Conservation (phyloP, 179 eudicot genomes). For the Beta corolliflora region DNA sequence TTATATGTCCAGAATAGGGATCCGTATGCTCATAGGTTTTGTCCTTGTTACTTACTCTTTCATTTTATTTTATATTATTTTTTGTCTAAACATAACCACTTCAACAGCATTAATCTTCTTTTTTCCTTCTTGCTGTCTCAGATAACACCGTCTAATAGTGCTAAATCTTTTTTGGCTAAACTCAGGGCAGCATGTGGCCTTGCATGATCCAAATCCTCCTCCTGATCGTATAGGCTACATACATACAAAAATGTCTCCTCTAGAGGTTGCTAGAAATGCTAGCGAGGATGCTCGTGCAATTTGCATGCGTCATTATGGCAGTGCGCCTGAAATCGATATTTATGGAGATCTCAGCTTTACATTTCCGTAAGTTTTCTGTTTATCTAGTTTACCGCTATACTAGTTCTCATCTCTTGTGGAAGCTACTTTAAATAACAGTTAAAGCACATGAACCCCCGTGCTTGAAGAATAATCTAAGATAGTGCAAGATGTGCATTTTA, state of each 20-base stretch:
- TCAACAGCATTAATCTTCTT: not conserved
- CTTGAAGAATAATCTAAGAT: not conserved
- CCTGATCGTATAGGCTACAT: constrained; percentile 82
- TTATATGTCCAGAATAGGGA: constrained; percentile 95
- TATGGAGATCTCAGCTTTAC: constrained; percentile 87
- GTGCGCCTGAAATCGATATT: constrained; percentile 77
- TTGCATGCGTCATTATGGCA: constrained; percentile 82
- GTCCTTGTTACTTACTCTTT: constrained; percentile 22
- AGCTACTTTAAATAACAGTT: not conserved
- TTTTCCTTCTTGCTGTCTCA: constrained; percentile 7
- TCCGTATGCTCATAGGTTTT: constrained; percentile 94
- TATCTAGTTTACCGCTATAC: not conserved
- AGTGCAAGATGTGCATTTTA: not conserved
- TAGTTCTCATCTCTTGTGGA: not conserved
- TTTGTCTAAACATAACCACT: not conserved
- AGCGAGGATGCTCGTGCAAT: constrained; percentile 93
- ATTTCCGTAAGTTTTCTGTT: constrained; percentile 66
- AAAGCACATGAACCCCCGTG: not conserved
- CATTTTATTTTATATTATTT: not conserved
- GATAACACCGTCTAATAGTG: constrained; percentile 20
- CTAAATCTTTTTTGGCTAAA: constrained; percentile 20
- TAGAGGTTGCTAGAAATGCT: constrained; percentile 76
- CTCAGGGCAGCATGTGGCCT: constrained; percentile 93
- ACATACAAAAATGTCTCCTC: constrained; percentile 94
- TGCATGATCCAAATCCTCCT: constrained; percentile 82